phyloP scores from a whole-genome alignment of 1,139 yeast species.

The Hansenula sp. region DNA sequence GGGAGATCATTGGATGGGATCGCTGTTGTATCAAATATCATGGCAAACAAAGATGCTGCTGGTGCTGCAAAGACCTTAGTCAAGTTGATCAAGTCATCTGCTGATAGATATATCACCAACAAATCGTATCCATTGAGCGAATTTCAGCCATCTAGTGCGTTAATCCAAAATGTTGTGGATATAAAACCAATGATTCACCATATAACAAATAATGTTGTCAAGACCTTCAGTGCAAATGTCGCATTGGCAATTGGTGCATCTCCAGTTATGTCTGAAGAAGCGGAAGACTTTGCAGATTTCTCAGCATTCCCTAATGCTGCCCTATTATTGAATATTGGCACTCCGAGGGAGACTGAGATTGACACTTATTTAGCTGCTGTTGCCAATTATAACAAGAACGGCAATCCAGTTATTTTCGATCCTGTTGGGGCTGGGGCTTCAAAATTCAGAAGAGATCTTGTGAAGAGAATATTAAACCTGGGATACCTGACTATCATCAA shows the following conservation, averaged over 20 bases:
- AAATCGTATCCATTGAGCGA: conserved; percentile 1
- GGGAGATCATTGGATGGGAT: conserved; percentile 65
- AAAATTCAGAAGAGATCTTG: conserved; percentile 45
- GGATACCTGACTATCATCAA: conserved; percentile 73
- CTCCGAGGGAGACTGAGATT: conserved; percentile 47
- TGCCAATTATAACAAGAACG: conserved; percentile 49
- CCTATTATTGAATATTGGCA: conserved; percentile 74
- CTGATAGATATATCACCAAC: conserved; percentile 1
- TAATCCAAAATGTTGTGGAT: conserved; percentile 15
- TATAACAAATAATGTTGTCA: conserved; percentile 86
- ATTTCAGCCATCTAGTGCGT: conserved; percentile 7
- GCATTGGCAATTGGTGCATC: conserved; percentile 82
- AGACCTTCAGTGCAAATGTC: conserved; percentile 87
- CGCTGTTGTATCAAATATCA: conserved; percentile 83
- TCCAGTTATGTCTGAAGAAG: conserved; percentile 87
- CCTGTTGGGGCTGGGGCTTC: conserved; percentile 95
- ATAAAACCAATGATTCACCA: conserved; percentile 72
- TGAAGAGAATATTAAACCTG: conserved; percentile 43
- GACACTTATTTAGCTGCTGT: conserved; percentile 51
- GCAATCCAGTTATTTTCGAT: conserved; percentile 71
- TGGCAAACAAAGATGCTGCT: conserved; percentile 63
- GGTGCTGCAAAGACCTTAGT: conserved; percentile 41
- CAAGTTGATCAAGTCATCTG: conserved; percentile 12
- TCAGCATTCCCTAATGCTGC: conserved; percentile 51
- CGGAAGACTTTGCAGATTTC: conserved; percentile 65